Base-by-base conservation (phyloP, 1,139 yeast genomes). In the Hyphopichia burtonii region DNA sequence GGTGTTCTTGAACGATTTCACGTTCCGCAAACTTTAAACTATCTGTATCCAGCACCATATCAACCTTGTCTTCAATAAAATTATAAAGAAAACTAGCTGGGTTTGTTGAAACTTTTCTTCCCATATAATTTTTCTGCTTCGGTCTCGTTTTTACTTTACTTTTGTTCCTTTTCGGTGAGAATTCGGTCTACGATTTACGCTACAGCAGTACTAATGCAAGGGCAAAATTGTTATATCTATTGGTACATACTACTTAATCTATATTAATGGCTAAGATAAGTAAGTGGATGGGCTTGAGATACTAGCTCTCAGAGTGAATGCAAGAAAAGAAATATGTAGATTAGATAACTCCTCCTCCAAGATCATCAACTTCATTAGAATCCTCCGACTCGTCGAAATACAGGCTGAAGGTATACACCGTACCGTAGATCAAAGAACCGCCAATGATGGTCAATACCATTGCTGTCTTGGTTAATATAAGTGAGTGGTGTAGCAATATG, bases 361-460 rank as follows among this genome's bases (percentile, higher is more conserved):
- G 46, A 32, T 54, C 61, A 9, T 52, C 62, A 17, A 64, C 58
- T 10, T 60, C 65, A 36, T 66, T 73, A 6, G 70, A 69, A 7
- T 78, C 81, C 36, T 76, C 81, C 7, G 74, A 59, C 36, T 75
- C 81, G 49, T 83, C 86, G 61, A 88, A 87, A 56, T 82, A 85
- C 46, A 79, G 70, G 25, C 87, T 80, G 59, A 88, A 88, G 5
- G 85, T 75, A 48, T 83, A 79, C 33, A 88, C 86, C 0, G 95
- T 83, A 4, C 82, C 81, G 61, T 82, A 85, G 38, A 88, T 85
- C 44, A 86, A 67, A 1, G 68, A 50, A 2, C 96, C 96, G 1
- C 96, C 96, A 6, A 71, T 49, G 5, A 85, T 69, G 3, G 90
- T 81, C 68, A 87, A 75, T 31, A 74, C 53, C 66, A 75, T 73